Percentiles rank a stretch among this genome's conserved stretches.
Conservation (phyloP, 2,329 filamentous ascomycete genomes). For the Colletotrichum sp. region DNA sequence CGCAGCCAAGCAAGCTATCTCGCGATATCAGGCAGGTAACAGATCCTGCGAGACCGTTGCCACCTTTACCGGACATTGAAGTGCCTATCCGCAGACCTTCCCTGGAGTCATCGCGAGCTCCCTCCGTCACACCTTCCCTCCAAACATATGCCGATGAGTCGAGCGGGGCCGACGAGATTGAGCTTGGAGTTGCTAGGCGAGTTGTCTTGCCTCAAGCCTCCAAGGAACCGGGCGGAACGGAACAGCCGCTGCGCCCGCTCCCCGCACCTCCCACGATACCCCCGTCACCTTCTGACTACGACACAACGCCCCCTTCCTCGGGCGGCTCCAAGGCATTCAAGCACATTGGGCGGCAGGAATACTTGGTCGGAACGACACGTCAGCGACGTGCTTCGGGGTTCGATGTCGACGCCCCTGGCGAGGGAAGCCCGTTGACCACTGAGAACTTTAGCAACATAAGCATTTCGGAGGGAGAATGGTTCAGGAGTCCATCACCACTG, state of each 20-base stretch:
- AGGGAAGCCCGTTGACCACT: not conserved
- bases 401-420: not conserved
- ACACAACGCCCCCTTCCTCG: slow-evolving; percentile 17
- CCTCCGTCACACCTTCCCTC: slow-evolving; percentile 30
- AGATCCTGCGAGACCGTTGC: slow-evolving; percentile 31
- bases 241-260: not conserved
- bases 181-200: slow-evolving; percentile 26
- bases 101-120: slow-evolving; percentile 14
- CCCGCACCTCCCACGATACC: not conserved
- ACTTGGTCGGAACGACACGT: not conserved
- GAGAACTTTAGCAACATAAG: not conserved
- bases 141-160: slow-evolving; percentile 20
- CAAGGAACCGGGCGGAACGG: not conserved
- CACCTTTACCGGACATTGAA: slow-evolving; percentile 27
- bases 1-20: slow-evolving; percentile 35
- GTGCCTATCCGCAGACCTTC: slow-evolving; percentile 21
- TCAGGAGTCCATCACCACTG: slow-evolving; percentile 24
- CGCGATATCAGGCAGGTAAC: slow-evolving; percentile 26
- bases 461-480: slow-evolving; percentile 22
- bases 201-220: not conserved
- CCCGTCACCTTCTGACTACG: slow-evolving; percentile 26
- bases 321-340: not conserved
- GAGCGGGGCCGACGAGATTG: slow-evolving; percentile 24
- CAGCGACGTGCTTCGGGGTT: not conserved
- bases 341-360: not conserved